Percentiles rank a stretch among this genome's conserved stretches.
Conservation (phyloP, 495 filamentous ascomycete genomes). For the Penicillium alfredii region DNA sequence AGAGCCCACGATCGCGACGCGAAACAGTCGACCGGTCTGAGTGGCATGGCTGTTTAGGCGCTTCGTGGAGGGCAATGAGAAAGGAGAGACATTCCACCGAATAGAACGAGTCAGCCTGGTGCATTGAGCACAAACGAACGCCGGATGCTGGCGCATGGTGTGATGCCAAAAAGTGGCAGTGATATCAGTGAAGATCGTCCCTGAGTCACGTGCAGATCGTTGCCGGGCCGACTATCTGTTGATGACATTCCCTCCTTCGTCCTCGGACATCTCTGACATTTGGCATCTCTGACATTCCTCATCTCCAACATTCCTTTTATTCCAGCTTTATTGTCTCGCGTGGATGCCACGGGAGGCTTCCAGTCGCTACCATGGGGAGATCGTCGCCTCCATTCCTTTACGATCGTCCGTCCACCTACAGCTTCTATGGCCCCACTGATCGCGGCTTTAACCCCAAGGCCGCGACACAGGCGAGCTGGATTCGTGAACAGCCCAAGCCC, state of each 20-base stretch:
- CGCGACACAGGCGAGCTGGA: conserved; percentile 65
- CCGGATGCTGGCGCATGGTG: conserved; percentile 25
- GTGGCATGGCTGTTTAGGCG: conserved; percentile 27
- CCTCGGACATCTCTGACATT: conserved; percentile 16
- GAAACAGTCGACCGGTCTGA: conserved; percentile 50
- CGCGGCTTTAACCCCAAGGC: conserved; percentile 75
- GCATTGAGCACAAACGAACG: conserved; percentile 33
- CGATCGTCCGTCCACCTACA: conserved; percentile 45
- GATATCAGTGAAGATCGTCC: too few relatives aligned
- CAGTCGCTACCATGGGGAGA: conserved; percentile 49
- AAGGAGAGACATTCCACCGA: too few relatives aligned
- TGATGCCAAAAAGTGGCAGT: neutral
- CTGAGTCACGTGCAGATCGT: too few relatives aligned
- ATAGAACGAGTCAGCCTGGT: too few relatives aligned
- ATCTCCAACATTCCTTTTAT: conserved; percentile 27
- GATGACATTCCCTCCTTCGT: conserved; percentile 13
- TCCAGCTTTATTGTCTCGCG: conserved; percentile 23
- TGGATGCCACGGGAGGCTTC: conserved; percentile 28
- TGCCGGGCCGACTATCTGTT: conserved; percentile 36
- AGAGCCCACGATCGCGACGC: conserved; percentile 86
- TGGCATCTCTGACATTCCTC: conserved; percentile 23
- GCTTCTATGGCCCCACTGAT: conserved; percentile 47
- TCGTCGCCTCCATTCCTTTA: conserved; percentile 72
- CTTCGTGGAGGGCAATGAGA: neutral
- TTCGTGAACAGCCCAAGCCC: conserved; percentile 47